A percentile compares a stretch with the other conserved stretches of the same genome.
Conservation (phyloP, 2,329 filamentous ascomycete species). For the Fusarium humuli region DNA sequence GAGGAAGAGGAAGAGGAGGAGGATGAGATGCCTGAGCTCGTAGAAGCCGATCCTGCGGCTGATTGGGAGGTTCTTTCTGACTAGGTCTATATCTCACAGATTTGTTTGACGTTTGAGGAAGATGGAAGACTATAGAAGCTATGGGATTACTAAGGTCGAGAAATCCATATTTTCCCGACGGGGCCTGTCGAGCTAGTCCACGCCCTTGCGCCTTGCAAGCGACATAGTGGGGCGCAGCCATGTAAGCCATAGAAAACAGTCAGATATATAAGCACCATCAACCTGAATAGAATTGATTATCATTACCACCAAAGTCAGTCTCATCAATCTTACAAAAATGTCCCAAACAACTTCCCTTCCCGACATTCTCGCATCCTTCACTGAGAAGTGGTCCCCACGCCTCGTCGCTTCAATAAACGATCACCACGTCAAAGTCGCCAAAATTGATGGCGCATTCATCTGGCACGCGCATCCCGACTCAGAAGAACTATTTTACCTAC, state of each 20-base stretch:
- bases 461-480: conserved; percentile 56
- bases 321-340: conserved; percentile 5
- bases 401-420: conserved; percentile 52
- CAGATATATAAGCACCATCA: neutral
- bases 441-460: conserved; percentile 54
- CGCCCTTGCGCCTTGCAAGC: conserved; percentile 26
- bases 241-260: neutral
- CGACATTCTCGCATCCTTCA: conserved; percentile 44
- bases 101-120: accelerated
- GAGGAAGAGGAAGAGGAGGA: neutral
- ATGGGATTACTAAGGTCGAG: neutral
- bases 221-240: conserved; percentile 8
- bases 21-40: neutral
- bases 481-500: conserved; percentile 56
- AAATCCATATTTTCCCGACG: too few species aligned
- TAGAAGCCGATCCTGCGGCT: neutral
- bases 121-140: neutral
- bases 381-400: conserved; percentile 48
- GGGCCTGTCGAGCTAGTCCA: neutral
- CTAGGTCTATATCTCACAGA: accelerated
- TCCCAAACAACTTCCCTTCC: conserved; percentile 43
- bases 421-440: conserved; percentile 56
- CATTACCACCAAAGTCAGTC: accelerated
- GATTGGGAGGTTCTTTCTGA: neutral
- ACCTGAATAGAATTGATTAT: neutral